Evolutionary conservation across 139 green algal genomes (phyloP).

Genomic region (Penium margaritaceum): DNA sequence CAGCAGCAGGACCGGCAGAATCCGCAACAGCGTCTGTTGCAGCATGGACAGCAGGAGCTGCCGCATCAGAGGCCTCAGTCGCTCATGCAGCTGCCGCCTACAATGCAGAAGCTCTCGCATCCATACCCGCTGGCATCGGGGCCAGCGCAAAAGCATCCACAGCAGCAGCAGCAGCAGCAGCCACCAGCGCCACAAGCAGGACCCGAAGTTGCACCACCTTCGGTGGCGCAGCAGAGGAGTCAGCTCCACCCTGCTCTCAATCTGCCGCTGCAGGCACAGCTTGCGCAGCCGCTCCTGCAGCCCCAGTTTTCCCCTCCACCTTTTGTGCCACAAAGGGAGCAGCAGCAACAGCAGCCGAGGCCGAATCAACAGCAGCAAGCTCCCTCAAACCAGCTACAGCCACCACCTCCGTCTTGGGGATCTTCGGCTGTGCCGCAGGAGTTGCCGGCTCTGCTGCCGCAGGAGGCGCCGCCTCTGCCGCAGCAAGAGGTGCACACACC

Average conservation of each 20-base stretch:
- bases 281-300: not conserved
- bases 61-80: too few relatives aligned
- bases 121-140: too few relatives aligned
- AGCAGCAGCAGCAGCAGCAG: not conserved
- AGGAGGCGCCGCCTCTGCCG: too few relatives aligned
- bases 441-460: too few relatives aligned
- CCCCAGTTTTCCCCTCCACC: too few relatives aligned
- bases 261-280: not conserved
- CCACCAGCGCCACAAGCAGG: not conserved
- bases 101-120: too few relatives aligned
- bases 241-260: not conserved
- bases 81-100: too few relatives aligned
- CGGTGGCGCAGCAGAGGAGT: not conserved
- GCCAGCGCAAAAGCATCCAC: too few relatives aligned
- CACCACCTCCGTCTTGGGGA: too few relatives aligned
- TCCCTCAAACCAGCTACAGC: too few relatives aligned
- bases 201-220: not conserved
- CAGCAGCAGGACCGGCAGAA: not conserved
- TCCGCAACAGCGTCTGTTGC: not conserved
- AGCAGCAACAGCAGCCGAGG: not conserved
- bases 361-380: not conserved
- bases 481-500: too few relatives aligned
- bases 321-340: not conserved
- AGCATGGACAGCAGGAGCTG: conserved; percentile 3
- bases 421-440: too few relatives aligned